Evolutionary conservation across 73 alveolate species (phyloP).

Genomic region (Tetrahymena borealis): DNA sequence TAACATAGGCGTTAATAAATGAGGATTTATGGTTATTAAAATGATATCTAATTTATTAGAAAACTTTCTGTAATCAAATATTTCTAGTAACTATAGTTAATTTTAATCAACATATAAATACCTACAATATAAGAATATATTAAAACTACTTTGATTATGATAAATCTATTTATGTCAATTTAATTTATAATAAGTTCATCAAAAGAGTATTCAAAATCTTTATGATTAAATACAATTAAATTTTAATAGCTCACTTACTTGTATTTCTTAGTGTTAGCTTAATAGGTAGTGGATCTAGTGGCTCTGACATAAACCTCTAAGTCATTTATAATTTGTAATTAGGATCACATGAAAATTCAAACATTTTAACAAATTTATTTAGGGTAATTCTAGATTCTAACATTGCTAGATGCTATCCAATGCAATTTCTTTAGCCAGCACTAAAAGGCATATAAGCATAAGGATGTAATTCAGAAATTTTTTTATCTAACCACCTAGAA

Average conservation of each 20-base stretch:
- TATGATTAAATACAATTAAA: no score
- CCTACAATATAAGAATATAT: no score
- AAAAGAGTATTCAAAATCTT: no score
- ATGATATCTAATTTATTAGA: no score
- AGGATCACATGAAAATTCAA: not conserved
- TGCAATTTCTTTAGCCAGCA: not conserved
- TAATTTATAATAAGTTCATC: no score
- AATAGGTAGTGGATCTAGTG: not conserved
- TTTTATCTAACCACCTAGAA: not conserved
- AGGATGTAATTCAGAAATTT: not conserved
- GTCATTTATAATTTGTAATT: not conserved
- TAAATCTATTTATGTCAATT: no score
- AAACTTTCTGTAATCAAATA: no score
- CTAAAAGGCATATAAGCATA: not conserved
- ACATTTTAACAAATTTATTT: not conserved
- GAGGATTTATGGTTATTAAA: no score
- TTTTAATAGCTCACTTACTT: not conserved
- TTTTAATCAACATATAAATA: no score
- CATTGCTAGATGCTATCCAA: not conserved
- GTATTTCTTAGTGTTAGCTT: not conserved
- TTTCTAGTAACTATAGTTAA: no score
- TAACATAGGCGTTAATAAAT: no score
- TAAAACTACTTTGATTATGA: no score
- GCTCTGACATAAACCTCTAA: not conserved
- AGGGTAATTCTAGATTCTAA: not conserved